A percentile compares a stretch with the other conserved stretches of the same genome.
Conservation (phyloP, 129 eudicot species). For the Flaveria bidentis region DNA sequence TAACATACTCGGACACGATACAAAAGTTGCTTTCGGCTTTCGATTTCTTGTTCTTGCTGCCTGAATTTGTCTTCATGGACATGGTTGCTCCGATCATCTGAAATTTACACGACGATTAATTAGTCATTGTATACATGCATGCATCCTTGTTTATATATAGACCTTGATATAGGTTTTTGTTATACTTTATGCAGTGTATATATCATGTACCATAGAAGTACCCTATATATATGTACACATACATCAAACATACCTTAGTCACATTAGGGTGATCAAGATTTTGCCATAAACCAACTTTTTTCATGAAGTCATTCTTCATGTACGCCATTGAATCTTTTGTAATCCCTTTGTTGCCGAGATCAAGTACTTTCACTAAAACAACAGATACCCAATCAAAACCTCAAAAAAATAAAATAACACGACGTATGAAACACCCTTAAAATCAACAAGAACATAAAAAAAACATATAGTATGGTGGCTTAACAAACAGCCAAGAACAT, state of each 20-base stretch:
- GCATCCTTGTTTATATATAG: neutral
- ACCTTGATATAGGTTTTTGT: neutral
- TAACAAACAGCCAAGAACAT: neutral
- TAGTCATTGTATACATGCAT: slow-evolving; percentile 4
- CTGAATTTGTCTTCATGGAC: slow-evolving; percentile 14
- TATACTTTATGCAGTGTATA: neutral
- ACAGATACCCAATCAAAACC: neutral
- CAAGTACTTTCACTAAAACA: slow-evolving; percentile 41
- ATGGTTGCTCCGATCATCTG: slow-evolving; percentile 34
- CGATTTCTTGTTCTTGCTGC: slow-evolving; percentile 20
- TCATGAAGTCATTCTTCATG: slow-evolving; percentile 36
- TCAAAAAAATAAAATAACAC: no score
- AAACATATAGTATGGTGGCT: no score
- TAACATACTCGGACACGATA: slow-evolving; percentile 38
- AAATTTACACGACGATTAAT: neutral
- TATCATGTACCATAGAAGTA: neutral
- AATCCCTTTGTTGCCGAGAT: slow-evolving; percentile 35
- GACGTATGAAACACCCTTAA: neutral
- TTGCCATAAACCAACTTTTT: slow-evolving; percentile 41
- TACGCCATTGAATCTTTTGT: slow-evolving; percentile 15
- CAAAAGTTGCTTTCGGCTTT: slow-evolving; percentile 27
- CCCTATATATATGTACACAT: no score
- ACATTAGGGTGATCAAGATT: slow-evolving; percentile 51
- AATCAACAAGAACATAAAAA: neutral
- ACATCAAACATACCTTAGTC: slow-evolving; percentile 30